phyloP scores from a whole-genome alignment of 73 alveolate genomes.

The Breviolum minutum region DNA sequence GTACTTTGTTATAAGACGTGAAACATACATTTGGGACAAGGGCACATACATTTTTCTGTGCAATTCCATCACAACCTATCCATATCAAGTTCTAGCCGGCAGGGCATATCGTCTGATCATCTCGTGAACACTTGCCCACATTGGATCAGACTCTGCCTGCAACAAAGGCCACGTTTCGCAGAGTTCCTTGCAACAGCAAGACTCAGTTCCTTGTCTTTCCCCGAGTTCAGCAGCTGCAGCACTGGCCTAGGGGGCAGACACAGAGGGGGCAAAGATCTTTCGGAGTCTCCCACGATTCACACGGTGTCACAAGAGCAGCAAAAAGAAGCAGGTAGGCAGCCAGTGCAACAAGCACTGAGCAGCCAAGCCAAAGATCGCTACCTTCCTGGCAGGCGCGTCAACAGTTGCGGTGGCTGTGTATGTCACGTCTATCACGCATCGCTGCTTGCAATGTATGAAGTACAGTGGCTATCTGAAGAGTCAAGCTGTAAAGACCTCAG shows the following conservation, averaged over 20 bases:
- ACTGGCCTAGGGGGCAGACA: constrained; percentile 42
- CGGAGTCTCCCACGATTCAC: neutral
- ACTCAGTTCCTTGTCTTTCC: constrained; percentile 22
- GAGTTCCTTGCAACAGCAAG: neutral
- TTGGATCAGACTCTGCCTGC: constrained; percentile 68
- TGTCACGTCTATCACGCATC: no score
- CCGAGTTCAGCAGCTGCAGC: constrained; percentile 69
- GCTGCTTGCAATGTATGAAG: no score
- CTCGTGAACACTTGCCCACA: constrained; percentile 90
- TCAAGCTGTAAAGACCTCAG: neutral
- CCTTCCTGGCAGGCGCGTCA: neutral
- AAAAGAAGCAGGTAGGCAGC: neutral
- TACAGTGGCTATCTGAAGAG: no score
- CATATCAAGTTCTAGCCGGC: neutral
- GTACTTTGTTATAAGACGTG: no score
- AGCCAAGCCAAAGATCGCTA: constrained; percentile 11
- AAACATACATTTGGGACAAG: no score
- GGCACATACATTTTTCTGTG: no score
- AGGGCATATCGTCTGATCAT: constrained; percentile 40
- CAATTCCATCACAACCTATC: neutral
- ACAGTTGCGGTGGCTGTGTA: no score
- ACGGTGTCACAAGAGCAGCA: neutral
- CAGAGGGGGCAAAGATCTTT: neutral
- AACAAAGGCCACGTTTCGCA: neutral
- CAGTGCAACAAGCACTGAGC: neutral